Base-by-base conservation (phyloP, 2,329 filamentous ascomycete species). In the Ophiostoma sp. region DNA sequence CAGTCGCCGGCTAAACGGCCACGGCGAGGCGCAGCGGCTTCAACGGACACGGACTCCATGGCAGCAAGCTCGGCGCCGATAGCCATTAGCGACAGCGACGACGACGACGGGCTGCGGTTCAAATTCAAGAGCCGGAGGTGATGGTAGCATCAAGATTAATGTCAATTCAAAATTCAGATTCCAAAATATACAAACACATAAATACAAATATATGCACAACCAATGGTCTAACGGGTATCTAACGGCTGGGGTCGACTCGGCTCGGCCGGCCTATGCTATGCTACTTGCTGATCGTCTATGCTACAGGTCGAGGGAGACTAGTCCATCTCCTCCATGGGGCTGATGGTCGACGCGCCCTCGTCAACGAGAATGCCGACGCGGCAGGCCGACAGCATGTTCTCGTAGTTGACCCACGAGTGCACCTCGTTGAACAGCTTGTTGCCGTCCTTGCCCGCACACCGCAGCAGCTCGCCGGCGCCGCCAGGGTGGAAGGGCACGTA, bases 401-500 rank as follows among this genome's bases (percentile, higher is more conserved):
- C 88, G 76, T 88, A 90, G 77, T 90, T 91, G 35, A 91, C 89
- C 89, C 89, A 91, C 1, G 88, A 86, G 76, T 91, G 89, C 10
- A 90, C 82, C 79, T 90, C 86, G 10, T 84, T 86, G 78, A 90
- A 91, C 71, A 91, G 75, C 76, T 82, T 83, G 1, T 85, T 89
- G 48, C 85, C 88, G 76, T 90, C 88, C 70, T 83, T 80, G 0
- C 83, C 89, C 0, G 89, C 89, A 44, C 83, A 84, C 41, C 86
- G 81, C 78, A 90, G 79, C 73, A 95, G 79, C 80, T 96, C 91
- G 4, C 88, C 87, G 75, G 90, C 87, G 10, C 92, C 95, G 31
- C 95, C 95, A 0, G 95, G 95, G 78, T 99, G 95, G 77, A 93
- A 99, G 1, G 91, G 89, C 48, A 93, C 78, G 77, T 98, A 99